These are phyloP conservation scores for Lichenothelia convexa DNA, from an alignment of 495 filamentous ascomycete species.

Conservation along the genomic window DNA sequence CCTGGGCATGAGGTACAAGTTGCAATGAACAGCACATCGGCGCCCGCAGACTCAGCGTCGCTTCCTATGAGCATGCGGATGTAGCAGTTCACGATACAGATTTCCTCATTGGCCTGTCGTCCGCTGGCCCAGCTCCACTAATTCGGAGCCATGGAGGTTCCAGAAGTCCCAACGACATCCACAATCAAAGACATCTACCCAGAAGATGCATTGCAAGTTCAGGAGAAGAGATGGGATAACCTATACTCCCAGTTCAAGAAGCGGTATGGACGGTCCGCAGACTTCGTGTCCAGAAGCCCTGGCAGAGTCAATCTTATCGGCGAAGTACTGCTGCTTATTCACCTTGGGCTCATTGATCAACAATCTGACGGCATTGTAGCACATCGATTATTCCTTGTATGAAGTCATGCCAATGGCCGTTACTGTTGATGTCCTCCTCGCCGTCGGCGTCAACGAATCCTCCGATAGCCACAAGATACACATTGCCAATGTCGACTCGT, in stretches of 20 bases:
- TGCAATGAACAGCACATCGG: no score
- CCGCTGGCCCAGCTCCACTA: no score
- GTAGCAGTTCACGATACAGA: no score
- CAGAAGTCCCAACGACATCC: constrained; percentile 27
- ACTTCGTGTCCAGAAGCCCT: constrained; percentile 78
- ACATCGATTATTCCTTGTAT: constrained; percentile 97
- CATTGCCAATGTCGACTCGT: constrained; percentile 59
- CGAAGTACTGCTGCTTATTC: no score
- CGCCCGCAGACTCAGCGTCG: no score
- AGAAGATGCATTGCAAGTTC: constrained; percentile 33
- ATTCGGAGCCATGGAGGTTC: constrained; percentile 10
- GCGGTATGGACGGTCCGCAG: constrained; percentile 47
- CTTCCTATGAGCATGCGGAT: no score
- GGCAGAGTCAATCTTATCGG: constrained; percentile 97
- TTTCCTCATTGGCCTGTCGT: no score
- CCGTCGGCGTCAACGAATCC: constrained; percentile 44
- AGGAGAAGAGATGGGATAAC: constrained; percentile 49
- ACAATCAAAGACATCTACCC: constrained; percentile 54
- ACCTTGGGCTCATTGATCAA: constrained; percentile 1
- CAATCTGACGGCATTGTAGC: constrained; percentile 19
- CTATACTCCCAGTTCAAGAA: constrained; percentile 55
- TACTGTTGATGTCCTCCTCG: constrained; percentile 74
- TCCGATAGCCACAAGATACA: constrained; percentile 31
- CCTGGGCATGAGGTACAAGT: no score
- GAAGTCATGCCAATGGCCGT: constrained; percentile 91